A percentile compares a stretch with the other conserved stretches of the same genome.
Evolutionary conservation across 352 stramenopile species (phyloP).

Genomic region (Globisporangium radiosum): DNA sequence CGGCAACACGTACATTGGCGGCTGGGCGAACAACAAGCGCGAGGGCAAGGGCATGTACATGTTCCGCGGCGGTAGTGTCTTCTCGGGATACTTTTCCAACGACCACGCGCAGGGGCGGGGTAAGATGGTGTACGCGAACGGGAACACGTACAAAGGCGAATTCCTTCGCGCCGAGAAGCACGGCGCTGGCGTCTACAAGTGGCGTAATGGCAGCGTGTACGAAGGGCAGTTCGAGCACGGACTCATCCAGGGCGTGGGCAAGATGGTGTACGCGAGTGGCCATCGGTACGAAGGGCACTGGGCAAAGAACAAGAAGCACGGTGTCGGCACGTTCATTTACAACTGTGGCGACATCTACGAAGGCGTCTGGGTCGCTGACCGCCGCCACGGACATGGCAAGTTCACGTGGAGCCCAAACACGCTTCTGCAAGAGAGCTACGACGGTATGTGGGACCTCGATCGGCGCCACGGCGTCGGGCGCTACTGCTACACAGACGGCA

Average conservation of each 20-base stretch:
- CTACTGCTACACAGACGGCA: conserved; percentile 62
- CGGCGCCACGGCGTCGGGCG: conserved; percentile 51
- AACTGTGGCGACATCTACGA: conserved; percentile 80
- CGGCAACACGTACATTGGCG: conserved; percentile 63
- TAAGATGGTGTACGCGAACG: conserved; percentile 78
- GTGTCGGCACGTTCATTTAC: conserved; percentile 71
- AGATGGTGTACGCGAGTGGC: conserved; percentile 53
- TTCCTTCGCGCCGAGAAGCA: conserved; percentile 68
- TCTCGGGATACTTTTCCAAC: conserved; percentile 44
- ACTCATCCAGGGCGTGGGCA: conserved; percentile 51
- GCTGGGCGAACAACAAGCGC: conserved; percentile 57
- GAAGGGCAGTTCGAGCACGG: conserved; percentile 61
- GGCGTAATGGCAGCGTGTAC: conserved; percentile 79
- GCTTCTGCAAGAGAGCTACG: conserved; percentile 65
- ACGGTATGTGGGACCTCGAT: conserved; percentile 61
- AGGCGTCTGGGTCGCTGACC: conserved; percentile 60
- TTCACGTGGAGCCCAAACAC: conserved; percentile 60
- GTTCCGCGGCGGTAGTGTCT: conserved; percentile 52
- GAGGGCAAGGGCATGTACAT: conserved; percentile 68
- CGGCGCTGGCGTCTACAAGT: conserved; percentile 47
- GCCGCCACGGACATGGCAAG: conserved; percentile 40
- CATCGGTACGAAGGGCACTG: conserved; percentile 63
- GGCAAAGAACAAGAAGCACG: conserved; percentile 67
- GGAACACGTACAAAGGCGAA: conserved; percentile 70
- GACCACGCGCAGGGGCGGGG: conserved; percentile 74